Percentiles rank a stretch among this genome's conserved stretches.
These are phyloP conservation scores for Puccinia novopanici DNA, from an alignment of 1,284 basidiomycete species.

Conservation along the genomic window DNA sequence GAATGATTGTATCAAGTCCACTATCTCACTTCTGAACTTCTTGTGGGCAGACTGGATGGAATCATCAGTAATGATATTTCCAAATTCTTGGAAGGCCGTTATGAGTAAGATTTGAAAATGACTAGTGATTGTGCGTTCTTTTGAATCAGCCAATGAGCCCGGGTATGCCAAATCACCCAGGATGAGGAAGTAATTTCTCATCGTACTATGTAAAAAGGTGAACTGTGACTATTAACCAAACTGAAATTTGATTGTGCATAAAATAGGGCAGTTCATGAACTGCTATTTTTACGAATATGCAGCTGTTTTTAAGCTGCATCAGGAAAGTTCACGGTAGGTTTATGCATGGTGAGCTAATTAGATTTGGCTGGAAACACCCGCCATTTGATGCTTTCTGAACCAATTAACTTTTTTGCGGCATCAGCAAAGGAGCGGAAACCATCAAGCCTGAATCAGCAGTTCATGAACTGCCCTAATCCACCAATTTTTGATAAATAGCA, in stretches of 20 bases:
- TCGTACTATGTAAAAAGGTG: constrained; percentile 65
- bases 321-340: too few relatives aligned
- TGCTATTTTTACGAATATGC: too few relatives aligned
- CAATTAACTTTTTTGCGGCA: too few relatives aligned
- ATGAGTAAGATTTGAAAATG: constrained; percentile 92
- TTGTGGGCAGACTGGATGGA: constrained; percentile 85
- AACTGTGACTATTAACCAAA: neutral
- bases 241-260: constrained; percentile 12
- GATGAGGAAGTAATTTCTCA: constrained; percentile 90
- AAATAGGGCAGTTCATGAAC: too few relatives aligned
- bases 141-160: constrained; percentile 74
- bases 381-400: too few relatives aligned
- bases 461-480: too few relatives aligned
- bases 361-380: too few relatives aligned
- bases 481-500: neutral
- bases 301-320: too few relatives aligned
- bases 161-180: constrained; percentile 95
- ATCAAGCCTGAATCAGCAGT: too few relatives aligned
- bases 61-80: constrained; percentile 86
- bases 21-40: constrained; percentile 84
- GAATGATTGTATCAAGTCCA: constrained; percentile 91
- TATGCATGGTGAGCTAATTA: too few relatives aligned
- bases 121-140: constrained; percentile 89
- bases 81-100: constrained; percentile 95
- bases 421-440: too few relatives aligned